A percentile compares a stretch with the other conserved stretches of the same genome.
Evolutionary conservation across 371 early-diverging fungal species (phyloP).

Genomic region (Rhizopus delemar): DNA sequence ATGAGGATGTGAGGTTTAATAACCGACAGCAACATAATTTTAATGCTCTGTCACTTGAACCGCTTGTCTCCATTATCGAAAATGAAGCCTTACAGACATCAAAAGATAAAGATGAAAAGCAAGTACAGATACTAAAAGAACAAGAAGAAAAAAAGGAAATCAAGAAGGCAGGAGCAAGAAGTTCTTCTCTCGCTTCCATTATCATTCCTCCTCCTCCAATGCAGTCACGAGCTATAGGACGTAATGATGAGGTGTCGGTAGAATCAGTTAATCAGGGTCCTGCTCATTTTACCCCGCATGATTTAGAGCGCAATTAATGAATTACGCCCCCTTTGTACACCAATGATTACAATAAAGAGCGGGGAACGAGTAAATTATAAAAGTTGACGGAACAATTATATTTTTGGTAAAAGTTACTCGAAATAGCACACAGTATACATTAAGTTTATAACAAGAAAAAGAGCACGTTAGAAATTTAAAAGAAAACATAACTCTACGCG

Average conservation of each 20-base stretch:
- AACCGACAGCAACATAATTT: constrained; percentile 11
- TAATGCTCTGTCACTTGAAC: constrained; percentile 24
- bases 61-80: constrained; percentile 1
- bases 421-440: too few relatives aligned
- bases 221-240: constrained; percentile 6
- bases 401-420: too few relatives aligned
- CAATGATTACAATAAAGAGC: not conserved
- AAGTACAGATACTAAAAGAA: not conserved
- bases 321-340: constrained; percentile 5
- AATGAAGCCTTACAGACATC: not conserved
- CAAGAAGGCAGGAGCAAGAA: not conserved
- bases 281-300: constrained; percentile 22
- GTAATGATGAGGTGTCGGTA: constrained; percentile 14
- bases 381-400: too few relatives aligned
- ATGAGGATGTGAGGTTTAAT: constrained; percentile 10
- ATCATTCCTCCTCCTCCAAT: constrained; percentile 11
- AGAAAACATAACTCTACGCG: too few relatives aligned
- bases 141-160: constrained; percentile 4
- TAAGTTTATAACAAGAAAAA: too few relatives aligned
- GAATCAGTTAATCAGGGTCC: constrained; percentile 1
- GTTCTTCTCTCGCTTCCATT: not conserved
- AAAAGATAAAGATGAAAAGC: not conserved
- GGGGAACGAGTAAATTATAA: too few relatives aligned
- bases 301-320: constrained; percentile 21
- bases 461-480: too few relatives aligned